phyloP scores from a whole-genome alignment of 73 alveolate species.

The Tetrahymena malaccensis region DNA sequence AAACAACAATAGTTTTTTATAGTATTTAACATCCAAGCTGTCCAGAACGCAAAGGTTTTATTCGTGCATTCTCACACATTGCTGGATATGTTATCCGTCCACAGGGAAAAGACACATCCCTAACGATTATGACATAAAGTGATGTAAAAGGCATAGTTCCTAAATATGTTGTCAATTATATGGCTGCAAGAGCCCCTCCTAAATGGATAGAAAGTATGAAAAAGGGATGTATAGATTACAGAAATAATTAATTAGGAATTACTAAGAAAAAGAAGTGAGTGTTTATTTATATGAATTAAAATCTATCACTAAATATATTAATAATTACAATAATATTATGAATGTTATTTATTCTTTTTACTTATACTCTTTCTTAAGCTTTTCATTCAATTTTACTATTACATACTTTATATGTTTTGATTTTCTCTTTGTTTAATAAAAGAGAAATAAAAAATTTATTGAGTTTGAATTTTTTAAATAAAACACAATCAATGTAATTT shows the following conservation, averaged over 20 bases:
- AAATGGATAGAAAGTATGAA: slow-evolving; percentile 71
- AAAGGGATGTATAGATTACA: slow-evolving; percentile 58
- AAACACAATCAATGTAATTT: too few species aligned
- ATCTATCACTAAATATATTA: too few species aligned
- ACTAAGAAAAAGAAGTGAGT: neutral
- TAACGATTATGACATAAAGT: slow-evolving; percentile 73
- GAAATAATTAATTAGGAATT: neutral
- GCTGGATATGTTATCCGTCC: slow-evolving; percentile 85
- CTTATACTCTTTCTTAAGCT: too few species aligned
- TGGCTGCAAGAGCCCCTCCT: slow-evolving; percentile 80
- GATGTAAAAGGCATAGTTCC: slow-evolving; percentile 88
- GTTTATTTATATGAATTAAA: too few species aligned
- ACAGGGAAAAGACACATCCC: slow-evolving; percentile 50
- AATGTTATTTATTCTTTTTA: neutral
- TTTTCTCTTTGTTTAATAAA: too few species aligned
- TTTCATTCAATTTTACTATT: too few species aligned
- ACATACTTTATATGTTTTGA: too few species aligned
- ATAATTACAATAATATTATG: too few species aligned
- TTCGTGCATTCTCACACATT: slow-evolving; percentile 83
- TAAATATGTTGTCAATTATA: slow-evolving; percentile 65
- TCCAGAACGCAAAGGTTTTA: slow-evolving; percentile 59
- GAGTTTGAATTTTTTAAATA: too few species aligned
- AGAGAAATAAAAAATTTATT: too few species aligned
- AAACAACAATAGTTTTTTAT: slow-evolving; percentile 66
- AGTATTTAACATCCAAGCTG: slow-evolving; percentile 69